Evolutionary conservation across 2,329 filamentous ascomycete genomes (phyloP), one percentile per base, ranked within the genome.

Genomic region (Diaporthe longicolla): DNA sequence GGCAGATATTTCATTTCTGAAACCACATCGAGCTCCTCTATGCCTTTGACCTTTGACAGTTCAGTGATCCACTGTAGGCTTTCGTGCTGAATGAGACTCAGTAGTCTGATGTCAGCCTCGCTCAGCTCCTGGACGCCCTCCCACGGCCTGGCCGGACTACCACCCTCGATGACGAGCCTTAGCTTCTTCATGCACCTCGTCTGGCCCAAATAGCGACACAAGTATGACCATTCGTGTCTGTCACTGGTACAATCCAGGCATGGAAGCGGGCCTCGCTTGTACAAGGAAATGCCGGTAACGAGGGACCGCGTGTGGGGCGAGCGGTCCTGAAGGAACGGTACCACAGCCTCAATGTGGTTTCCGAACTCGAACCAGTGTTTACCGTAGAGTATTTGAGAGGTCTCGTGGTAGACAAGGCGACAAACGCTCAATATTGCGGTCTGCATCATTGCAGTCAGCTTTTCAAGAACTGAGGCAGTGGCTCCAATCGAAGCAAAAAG

Each of bases 281-380:
- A 87, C 26, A 93, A 77, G 17, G 85, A 84, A 15, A 93, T 81
- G 48, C 85, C 83, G 40, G 83, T 82, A 74, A 92, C 81, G 61
- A 87, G 82, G 13, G 80, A 79, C 45, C 88, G 84, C 2, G 87
- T 86, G 24, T 80, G 77, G 1, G 86, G 84, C 3, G 87, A 89
- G 45, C 91, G 84, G 79, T 92, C 89, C 43, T 83, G 82, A 52
- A 93, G 83, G 55, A 77, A 92, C 0, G 90, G 89, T 0, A 87
- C 85, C 8, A 90, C 85, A 21, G 90, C 89, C 80, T 92, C 90
- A 76, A 92, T 84, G 80, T 90, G 85, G 63, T 85, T 85, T 75
- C 87, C 88, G 79, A 93, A 93, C 77, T 89, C 87, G 79, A 92
- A 92, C 0, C 83, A 83, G 79, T 91, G 89, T 72, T 80, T 82